Conservation (phyloP, 352 stramenopile species). For the Pythium aquatile region DNA sequence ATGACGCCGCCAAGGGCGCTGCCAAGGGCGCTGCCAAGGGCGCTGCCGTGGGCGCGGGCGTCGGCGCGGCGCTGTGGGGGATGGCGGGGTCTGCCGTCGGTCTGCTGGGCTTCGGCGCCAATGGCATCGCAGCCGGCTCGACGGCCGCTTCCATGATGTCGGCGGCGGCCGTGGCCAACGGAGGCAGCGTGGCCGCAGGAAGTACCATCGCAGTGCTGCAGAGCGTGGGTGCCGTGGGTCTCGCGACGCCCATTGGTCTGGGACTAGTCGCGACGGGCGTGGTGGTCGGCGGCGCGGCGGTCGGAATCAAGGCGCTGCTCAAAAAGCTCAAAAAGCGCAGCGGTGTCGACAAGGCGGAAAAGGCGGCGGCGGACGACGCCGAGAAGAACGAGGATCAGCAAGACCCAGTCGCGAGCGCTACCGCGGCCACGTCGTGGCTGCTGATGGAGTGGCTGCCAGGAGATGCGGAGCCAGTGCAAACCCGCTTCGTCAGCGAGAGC, state of each 20-base stretch:
- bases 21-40: neutral
- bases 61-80: constrained; percentile 29
- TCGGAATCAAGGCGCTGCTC: neutral
- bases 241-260: constrained; percentile 32
- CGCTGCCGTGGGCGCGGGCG: constrained; percentile 20
- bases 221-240: constrained; percentile 43
- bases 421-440: neutral
- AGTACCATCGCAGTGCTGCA: constrained; percentile 45
- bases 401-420: neutral
- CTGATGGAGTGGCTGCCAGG: neutral
- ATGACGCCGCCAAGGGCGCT: too few species aligned
- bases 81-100: constrained; percentile 29
- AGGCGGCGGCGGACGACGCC: neutral
- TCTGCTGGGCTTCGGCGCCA: constrained; percentile 38
- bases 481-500: neutral
- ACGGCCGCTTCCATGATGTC: constrained; percentile 59
- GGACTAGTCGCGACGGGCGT: constrained; percentile 27
- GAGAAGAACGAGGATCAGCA: neutral
- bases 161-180: constrained; percentile 42
- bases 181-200: constrained; percentile 42
- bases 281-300: neutral
- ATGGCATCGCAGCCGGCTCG: constrained; percentile 41
- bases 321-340: neutral
- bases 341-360: neutral
- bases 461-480: neutral